phyloP scores from a whole-genome alignment of 169 alveolate species.

The Eimeria praecox region DNA sequence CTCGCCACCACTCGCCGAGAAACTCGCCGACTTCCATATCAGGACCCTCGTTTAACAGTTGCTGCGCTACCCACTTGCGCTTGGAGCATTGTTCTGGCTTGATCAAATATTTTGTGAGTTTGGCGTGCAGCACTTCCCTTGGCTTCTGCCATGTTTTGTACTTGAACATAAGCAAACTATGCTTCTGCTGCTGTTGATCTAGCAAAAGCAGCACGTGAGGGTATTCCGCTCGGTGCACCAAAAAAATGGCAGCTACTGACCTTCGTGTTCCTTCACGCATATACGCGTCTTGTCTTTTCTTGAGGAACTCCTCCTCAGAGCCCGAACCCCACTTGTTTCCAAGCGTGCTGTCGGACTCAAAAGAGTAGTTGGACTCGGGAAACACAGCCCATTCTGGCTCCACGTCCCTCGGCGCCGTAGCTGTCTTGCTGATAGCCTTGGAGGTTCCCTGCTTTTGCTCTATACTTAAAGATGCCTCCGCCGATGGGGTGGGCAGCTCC shows the following conservation, averaged over 20 bases:
- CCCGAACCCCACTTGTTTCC: conserved; percentile 72
- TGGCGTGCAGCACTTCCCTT: conserved; percentile 82
- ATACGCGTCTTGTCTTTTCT: conserved; percentile 61
- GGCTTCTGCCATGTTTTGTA: conserved; percentile 88
- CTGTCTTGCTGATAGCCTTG: conserved; percentile 1
- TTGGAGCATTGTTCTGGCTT: conserved; percentile 17
- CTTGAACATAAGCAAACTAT: conserved; percentile 83
- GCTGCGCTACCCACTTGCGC: conserved; percentile 78
- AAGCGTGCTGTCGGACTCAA: conserved; percentile 44
- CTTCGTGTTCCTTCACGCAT: conserved; percentile 85
- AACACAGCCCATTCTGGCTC: conserved; percentile 74
- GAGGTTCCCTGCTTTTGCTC: conserved; percentile 23
- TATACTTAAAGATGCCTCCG: background rate
- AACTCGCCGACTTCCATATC: conserved; percentile 84
- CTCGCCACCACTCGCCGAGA: conserved; percentile 88
- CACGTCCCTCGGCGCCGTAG: conserved; percentile 48
- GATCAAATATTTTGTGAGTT: conserved; percentile 69
- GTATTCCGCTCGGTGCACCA: conserved; percentile 84
- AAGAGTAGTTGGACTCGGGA: conserved; percentile 63
- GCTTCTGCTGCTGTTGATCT: conserved; percentile 81
- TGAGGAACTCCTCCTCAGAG: conserved; percentile 19
- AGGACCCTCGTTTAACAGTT: conserved; percentile 29
- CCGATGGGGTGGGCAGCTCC: background rate
- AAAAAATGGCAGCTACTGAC: conserved; percentile 85
- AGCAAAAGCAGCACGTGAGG: conserved; percentile 86